These are phyloP conservation scores for Talaromyces liani DNA, from an alignment of 495 filamentous ascomycete species.

Conservation along the genomic window DNA sequence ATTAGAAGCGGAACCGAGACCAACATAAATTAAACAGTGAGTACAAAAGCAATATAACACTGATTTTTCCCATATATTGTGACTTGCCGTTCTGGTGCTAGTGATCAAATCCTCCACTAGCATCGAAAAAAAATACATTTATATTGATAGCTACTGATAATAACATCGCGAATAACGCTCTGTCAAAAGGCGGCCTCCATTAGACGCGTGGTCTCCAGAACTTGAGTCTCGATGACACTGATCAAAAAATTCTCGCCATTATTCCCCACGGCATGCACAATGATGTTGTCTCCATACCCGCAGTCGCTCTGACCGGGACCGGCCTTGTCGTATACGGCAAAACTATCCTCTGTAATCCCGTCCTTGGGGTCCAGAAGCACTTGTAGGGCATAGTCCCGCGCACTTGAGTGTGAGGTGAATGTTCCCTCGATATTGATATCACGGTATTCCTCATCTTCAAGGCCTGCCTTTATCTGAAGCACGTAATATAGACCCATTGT, in stretches of 20 bases:
- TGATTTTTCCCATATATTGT: too few species aligned
- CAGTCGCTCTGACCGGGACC: slow-evolving; percentile 12
- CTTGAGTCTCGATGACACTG: slow-evolving; percentile 13
- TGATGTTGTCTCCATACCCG: slow-evolving; percentile 18
- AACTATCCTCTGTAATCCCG: slow-evolving; percentile 12
- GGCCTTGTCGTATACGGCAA: slow-evolving; percentile 14
- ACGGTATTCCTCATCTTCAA: slow-evolving; percentile 11
- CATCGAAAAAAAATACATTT: too few species aligned
- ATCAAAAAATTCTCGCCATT: slow-evolving; percentile 16
- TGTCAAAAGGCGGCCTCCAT: slow-evolving; percentile 10
- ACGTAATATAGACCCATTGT: slow-evolving; percentile 14
- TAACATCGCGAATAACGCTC: too few species aligned
- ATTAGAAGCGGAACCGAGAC: too few species aligned
- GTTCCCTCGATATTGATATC: slow-evolving; percentile 12
- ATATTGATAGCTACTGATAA: too few species aligned
- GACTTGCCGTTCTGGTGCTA: too few species aligned
- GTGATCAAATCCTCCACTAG: too few species aligned
- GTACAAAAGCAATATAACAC: too few species aligned
- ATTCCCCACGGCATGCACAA: slow-evolving; percentile 14
- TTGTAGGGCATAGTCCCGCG: slow-evolving; percentile 9
- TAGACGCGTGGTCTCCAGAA: slow-evolving; percentile 12
- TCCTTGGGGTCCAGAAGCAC: slow-evolving; percentile 12
- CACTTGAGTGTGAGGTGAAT: slow-evolving; percentile 12
- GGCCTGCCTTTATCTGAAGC: slow-evolving; percentile 12
- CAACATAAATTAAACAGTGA: too few species aligned